Evolutionary conservation across 441 rosid genomes (phyloP).

Genomic region (Isatis lusitanica): DNA sequence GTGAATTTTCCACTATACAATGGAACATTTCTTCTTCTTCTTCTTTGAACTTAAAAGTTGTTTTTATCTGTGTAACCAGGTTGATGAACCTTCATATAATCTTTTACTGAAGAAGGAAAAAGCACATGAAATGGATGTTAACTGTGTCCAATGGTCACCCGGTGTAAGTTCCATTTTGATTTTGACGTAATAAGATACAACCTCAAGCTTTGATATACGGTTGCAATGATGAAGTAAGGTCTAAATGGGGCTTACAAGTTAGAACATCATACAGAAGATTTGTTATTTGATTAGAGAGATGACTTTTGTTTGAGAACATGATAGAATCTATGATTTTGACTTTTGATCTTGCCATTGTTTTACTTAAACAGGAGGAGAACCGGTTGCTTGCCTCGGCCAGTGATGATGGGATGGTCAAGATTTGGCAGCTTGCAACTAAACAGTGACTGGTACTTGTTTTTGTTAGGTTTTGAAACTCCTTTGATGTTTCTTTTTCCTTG

Average conservation of each 20-base stretch:
- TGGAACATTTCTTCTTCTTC: background rate
- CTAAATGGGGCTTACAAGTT: background rate
- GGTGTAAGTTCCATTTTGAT: slow-evolving; percentile 56
- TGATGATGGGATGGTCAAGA: slow-evolving; percentile 79
- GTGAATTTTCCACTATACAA: background rate
- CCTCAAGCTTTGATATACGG: background rate
- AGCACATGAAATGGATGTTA: slow-evolving; percentile 91
- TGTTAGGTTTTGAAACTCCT: slow-evolving; percentile 2
- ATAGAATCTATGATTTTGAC: slow-evolving; percentile 17
- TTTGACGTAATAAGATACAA: slow-evolving; percentile 6
- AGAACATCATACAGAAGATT: slow-evolving; percentile 5
- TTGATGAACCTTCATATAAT: slow-evolving; percentile 64
- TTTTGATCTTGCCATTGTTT: slow-evolving; percentile 21
- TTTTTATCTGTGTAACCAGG: slow-evolving; percentile 44
- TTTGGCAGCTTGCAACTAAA: slow-evolving; percentile 69
- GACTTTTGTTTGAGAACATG: background rate
- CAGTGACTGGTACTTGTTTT: slow-evolving; percentile 32
- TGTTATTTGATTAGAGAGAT: background rate
- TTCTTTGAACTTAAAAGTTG: background rate
- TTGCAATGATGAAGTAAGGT: background rate
- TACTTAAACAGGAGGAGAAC: slow-evolving; percentile 26
- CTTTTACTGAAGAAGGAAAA: slow-evolving; percentile 73
- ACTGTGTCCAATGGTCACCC: slow-evolving; percentile 78
- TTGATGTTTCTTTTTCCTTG: background rate
- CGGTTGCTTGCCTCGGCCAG: slow-evolving; percentile 78